phyloP scores from a whole-genome alignment of 2,329 filamentous ascomycete genomes.

The Fusarium chlamydosporum region DNA sequence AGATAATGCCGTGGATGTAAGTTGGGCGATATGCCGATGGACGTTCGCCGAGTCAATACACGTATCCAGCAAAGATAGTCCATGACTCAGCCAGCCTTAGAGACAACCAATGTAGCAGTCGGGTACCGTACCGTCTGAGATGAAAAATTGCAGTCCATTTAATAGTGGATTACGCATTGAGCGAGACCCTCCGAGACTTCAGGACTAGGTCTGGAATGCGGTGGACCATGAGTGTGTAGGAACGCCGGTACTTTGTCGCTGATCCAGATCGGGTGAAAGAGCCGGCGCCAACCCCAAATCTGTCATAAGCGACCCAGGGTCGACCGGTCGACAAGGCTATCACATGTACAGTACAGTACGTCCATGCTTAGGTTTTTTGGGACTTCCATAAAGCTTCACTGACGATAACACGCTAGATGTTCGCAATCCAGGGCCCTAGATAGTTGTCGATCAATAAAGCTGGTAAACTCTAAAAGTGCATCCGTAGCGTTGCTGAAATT shows the following conservation, averaged over 20 bases:
- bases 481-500: neutral
- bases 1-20: constrained; percentile 35
- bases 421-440: constrained; percentile 27
- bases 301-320: constrained; percentile 36
- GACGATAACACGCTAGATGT: constrained; percentile 21
- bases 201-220: constrained; percentile 15
- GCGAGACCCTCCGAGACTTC: constrained; percentile 21
- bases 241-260: constrained; percentile 46
- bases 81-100: constrained; percentile 32
- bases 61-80: neutral
- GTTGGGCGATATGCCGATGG: constrained; percentile 32
- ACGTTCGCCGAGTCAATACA: constrained; percentile 39
- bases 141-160: constrained; percentile 6
- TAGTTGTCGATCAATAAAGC: constrained; percentile 38
- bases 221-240: constrained; percentile 27
- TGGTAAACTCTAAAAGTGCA: constrained; percentile 5
- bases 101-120: constrained; percentile 12
- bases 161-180: constrained; percentile 14
- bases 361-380: neutral
- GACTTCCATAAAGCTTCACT: constrained; percentile 2
- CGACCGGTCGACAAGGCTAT: constrained; percentile 13
- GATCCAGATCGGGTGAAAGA: constrained; percentile 44
- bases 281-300: constrained; percentile 33
- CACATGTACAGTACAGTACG: constrained; percentile 37
- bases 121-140: constrained; percentile 23